Evolutionary conservation across 192 early-diverging fungal species (phyloP), one percentile per base, ranked within the genome.

Genomic region (Coemansia sp.): DNA sequence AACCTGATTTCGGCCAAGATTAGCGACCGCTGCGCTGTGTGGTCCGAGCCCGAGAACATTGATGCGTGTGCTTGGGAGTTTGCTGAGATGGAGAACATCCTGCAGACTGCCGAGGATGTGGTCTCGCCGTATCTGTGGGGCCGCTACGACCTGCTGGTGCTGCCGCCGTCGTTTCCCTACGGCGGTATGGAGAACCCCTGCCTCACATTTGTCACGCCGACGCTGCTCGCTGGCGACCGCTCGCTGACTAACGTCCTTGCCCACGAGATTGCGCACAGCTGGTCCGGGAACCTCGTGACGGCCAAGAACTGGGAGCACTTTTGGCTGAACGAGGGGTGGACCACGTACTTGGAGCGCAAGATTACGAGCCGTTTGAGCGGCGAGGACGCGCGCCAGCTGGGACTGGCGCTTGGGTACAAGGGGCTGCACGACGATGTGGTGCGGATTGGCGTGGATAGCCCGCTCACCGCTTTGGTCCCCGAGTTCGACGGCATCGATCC

Each of bases 181-280:
- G 89, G 89, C 43, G 91, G 93, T 51, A 95, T 95, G 91, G 91
- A 98, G 84, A 99, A 99, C 77, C 97, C 97, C 16, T 96, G 93
- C 70, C 71, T 96, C 60, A 98, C 97, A 0, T 99, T 97, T 88
- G 95, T 97, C 21, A 99, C 97, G 24, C 97, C 97, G 23, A 93
- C 94, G 18, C 82, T 99, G 27, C 78, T 99, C 40, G 95, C 95
- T 33, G 94, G 95, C 52, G 97, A 99, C 74, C 86, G 89, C 42
- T 91, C 89, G 31, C 82, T 95, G 49, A 94, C 95, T 1, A 93
- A 97, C 68, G 95, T 98, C 24, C 86, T 98, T 53, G 92, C 92
- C 4, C 95, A 98, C 77, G 95, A 98, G 61, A 91, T 94, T 69
- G 77, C 91, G 52, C 94, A 96, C 74, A 91, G 87, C 68, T 96